Percentiles rank a stretch among this genome's conserved stretches.
These are phyloP conservation scores for Coemansia sp. DNA, from an alignment of 192 early-diverging fungal genomes.

Conservation along the genomic window DNA sequence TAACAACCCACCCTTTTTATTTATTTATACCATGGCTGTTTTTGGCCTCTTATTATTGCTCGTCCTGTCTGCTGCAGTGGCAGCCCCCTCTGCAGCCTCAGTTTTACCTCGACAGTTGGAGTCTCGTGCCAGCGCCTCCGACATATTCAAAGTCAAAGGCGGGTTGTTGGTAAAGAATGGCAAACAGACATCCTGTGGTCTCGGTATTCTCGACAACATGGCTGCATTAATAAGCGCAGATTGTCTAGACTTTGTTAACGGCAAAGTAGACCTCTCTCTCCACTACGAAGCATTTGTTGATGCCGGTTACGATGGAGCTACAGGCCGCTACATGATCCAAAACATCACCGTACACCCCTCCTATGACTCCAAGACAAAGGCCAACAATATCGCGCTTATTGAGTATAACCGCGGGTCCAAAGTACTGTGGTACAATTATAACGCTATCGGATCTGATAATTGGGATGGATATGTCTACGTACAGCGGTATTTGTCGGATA, in stretches of 20 bases:
- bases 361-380: conserved; percentile 20
- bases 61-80: not conserved
- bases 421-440: conserved; percentile 22
- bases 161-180: conserved; percentile 25
- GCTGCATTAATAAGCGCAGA: conserved; percentile 30
- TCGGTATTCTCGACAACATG: conserved; percentile 30
- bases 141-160: conserved; percentile 17
- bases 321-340: not conserved
- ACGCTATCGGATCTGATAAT: not conserved
- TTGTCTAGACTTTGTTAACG: conserved; percentile 22
- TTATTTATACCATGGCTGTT: not conserved
- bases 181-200: conserved; percentile 23
- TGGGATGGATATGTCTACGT: conserved; percentile 23
- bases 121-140: not conserved
- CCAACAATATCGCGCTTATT: conserved; percentile 37
- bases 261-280: not conserved
- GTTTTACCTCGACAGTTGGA: not conserved
- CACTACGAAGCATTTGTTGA: conserved; percentile 20
- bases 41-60: not conserved
- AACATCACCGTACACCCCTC: conserved; percentile 30
- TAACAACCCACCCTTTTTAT: not conserved
- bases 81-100: not conserved
- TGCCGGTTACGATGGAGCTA: not conserved
- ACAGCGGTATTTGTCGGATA: conserved; percentile 13
- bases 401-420: conserved; percentile 15